phyloP scores from a whole-genome alignment of 768 basidiomycete species.

The Termitomyces sp. region DNA sequence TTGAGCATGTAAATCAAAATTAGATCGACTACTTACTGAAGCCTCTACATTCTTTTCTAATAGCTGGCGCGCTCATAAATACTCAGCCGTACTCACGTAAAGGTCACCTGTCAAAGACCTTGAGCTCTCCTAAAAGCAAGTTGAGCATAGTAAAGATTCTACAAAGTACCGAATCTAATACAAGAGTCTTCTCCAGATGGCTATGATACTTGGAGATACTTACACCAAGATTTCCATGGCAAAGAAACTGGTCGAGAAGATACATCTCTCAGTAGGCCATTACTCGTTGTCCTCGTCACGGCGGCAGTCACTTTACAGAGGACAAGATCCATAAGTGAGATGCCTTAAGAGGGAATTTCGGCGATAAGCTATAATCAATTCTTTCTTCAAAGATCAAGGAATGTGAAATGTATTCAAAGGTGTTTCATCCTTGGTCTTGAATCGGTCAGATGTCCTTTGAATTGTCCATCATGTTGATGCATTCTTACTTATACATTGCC shows the following conservation, averaged over 20 bases:
- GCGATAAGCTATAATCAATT: not conserved
- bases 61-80: not conserved
- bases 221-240: not conserved
- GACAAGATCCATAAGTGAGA: not conserved
- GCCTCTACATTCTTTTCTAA: not conserved
- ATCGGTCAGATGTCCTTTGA: too few species aligned
- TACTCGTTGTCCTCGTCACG: not conserved
- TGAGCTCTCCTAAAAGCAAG: not conserved
- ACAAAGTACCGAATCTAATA: not conserved
- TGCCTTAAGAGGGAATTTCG: not conserved
- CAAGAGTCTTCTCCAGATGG: not conserved
- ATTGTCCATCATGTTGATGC: not conserved
- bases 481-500: not conserved
- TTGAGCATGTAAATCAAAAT: not conserved
- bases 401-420: too few species aligned
- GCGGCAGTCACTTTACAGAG: too few species aligned
- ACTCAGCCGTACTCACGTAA: not conserved
- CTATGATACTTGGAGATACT: not conserved
- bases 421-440: too few species aligned
- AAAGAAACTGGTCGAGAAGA: not conserved
- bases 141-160: too few species aligned
- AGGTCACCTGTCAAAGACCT: not conserved
- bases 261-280: not conserved
- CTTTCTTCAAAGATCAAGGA: too few species aligned
- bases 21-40: not conserved